Percentiles rank a stretch among this genome's conserved stretches.
phyloP scores from a whole-genome alignment of 306 rosid genomes.

The Morella rubra region DNA sequence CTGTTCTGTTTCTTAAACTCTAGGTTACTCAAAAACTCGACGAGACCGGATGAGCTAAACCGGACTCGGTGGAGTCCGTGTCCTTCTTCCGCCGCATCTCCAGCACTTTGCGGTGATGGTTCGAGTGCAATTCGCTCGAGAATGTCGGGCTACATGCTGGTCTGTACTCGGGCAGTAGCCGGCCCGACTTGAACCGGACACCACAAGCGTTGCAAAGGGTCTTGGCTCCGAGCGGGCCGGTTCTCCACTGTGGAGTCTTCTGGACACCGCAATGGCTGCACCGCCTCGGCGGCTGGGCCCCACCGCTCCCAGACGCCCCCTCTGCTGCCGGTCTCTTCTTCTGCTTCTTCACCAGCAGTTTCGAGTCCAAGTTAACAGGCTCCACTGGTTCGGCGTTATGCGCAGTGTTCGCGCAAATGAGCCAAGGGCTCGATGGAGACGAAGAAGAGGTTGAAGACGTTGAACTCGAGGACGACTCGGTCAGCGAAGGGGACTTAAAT shows the following conservation, averaged over 20 bases:
- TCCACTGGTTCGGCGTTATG: constrained; percentile 31
- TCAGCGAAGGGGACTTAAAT: constrained; percentile 49
- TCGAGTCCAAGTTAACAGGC: constrained; percentile 24
- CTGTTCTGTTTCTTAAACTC: constrained; percentile 4
- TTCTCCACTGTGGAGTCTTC: constrained; percentile 96
- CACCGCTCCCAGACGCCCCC: background rate
- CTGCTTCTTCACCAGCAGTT: constrained; percentile 32
- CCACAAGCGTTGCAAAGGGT: constrained; percentile 92
- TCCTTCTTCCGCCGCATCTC: constrained; percentile 96
- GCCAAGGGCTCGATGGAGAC: constrained; percentile 49
- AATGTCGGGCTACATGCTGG: constrained; percentile 99
- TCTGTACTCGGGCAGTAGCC: constrained; percentile 84
- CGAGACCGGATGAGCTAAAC: constrained; percentile 34
- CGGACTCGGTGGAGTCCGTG: constrained; percentile 23
- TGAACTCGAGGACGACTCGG: constrained; percentile 65
- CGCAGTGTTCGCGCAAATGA: constrained; percentile 28
- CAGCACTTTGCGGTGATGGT: constrained; percentile 95
- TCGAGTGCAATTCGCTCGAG: constrained; percentile 75
- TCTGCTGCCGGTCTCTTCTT: constrained; percentile 32
- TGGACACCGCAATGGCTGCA: constrained; percentile 97
- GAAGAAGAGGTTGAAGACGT: constrained; percentile 61
- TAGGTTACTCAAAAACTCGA: constrained; percentile 49
- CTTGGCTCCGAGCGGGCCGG: constrained; percentile 87
- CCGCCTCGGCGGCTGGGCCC: constrained; percentile 54
- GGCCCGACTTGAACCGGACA: constrained; percentile 89